Conservation (phyloP, 805 yeast species). For the Blastobotrys americana region DNA sequence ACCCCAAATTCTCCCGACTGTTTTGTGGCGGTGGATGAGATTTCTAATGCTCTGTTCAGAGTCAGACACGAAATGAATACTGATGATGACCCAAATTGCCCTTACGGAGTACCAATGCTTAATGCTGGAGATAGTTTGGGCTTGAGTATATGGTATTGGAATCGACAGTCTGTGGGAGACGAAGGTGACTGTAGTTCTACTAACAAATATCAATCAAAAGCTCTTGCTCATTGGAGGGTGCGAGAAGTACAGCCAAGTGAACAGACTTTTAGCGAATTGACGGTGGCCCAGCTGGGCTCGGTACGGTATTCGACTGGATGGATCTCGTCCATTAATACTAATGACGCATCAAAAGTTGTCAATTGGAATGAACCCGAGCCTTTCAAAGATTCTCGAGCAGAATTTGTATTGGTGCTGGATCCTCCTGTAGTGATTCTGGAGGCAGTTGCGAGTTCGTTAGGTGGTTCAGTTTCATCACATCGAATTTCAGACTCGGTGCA, state of each 20-base stretch:
- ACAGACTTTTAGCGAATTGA: conserved; percentile 19
- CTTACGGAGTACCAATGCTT: conserved; percentile 27
- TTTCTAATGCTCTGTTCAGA: conserved; percentile 26
- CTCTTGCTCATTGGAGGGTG: not conserved
- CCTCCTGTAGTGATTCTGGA: conserved; percentile 30
- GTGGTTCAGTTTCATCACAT: conserved; percentile 6
- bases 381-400: conserved; percentile 25
- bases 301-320: conserved; percentile 19
- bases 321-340: conserved; percentile 10
- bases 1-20: conserved; percentile 29
- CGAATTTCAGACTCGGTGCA: not conserved
- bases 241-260: not conserved
- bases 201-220: conserved; percentile 6
- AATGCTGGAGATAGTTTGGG: conserved; percentile 29
- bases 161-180: conserved; percentile 6
- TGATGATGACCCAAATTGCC: conserved; percentile 6
- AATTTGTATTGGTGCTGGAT: conserved; percentile 27
- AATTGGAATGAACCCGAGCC: conserved; percentile 14
- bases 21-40: conserved; percentile 28
- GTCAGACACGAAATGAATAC: conserved; percentile 7
- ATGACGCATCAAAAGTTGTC: conserved; percentile 6
- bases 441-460: conserved; percentile 11
- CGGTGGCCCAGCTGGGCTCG: conserved; percentile 14
- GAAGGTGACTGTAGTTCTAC: too few species aligned
- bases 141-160: conserved; percentile 29